phyloP scores from a whole-genome alignment of 2,329 filamentous ascomycete genomes.

The Stemphylium vesicarium region DNA sequence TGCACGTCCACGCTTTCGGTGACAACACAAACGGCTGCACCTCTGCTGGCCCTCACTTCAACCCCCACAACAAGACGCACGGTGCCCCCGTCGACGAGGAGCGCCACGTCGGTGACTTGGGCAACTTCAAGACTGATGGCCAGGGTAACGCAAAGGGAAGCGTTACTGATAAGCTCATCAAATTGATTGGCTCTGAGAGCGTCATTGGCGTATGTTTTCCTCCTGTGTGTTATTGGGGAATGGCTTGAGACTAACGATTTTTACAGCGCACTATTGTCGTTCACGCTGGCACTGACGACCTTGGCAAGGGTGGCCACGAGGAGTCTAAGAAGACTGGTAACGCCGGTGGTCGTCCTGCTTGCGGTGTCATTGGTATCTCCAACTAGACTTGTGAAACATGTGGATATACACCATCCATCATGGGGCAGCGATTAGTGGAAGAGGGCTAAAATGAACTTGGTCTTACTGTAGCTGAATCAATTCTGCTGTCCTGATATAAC shows the following conservation, averaged over 20 bases:
- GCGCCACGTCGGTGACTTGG: conserved; percentile 96
- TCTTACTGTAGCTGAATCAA: neutral
- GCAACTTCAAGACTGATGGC: conserved; percentile 94
- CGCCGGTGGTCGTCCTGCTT: conserved; percentile 90
- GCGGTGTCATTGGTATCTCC: conserved; percentile 93
- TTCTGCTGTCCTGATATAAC: neutral
- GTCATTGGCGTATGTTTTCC: conserved; percentile 78
- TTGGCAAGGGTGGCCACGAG: conserved; percentile 88
- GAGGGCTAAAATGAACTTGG: neutral
- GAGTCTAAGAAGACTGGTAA: conserved; percentile 99
- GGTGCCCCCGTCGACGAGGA: conserved; percentile 81
- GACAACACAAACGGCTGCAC: conserved; percentile 99
- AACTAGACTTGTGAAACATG: conserved; percentile 1
- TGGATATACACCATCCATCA: neutral
- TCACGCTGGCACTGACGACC: conserved; percentile 94
- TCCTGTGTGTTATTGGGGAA: neutral
- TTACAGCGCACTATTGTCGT: conserved; percentile 87
- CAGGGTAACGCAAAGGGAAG: conserved; percentile 89
- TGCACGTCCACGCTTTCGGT: conserved; percentile 98
- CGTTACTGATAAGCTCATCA: conserved; percentile 80
- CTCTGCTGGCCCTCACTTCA: conserved; percentile 98
- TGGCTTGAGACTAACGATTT: conserved; percentile 13
- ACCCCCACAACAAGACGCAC: conserved; percentile 91
- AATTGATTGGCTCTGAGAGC: conserved; percentile 95
- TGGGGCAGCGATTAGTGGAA: neutral